phyloP scores from a whole-genome alignment of 371 early-diverging fungal genomes.

The Lichtheimia ramosa region DNA sequence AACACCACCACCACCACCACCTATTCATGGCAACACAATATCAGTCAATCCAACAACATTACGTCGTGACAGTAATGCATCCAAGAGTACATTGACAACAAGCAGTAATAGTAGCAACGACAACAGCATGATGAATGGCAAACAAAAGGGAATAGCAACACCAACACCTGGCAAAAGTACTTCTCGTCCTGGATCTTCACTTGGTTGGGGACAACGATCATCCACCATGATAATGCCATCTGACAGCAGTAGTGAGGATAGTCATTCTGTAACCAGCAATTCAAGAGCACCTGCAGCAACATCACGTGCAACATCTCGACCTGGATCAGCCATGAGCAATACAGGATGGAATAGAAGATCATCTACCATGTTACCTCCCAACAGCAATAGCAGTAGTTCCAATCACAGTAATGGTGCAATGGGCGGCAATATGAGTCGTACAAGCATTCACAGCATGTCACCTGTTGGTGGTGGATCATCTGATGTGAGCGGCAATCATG shows the following conservation, averaged over 20 bases:
- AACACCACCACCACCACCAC: slow-evolving; percentile 1
- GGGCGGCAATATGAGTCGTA: neutral
- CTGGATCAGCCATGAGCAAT: neutral
- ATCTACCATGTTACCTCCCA: neutral
- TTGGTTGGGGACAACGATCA: slow-evolving; percentile 4
- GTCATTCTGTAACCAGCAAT: neutral
- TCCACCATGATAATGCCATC: slow-evolving; percentile 2
- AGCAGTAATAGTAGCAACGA: neutral
- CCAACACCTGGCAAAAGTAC: neutral
- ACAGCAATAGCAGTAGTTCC: neutral
- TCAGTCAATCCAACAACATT: neutral
- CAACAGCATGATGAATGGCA: neutral
- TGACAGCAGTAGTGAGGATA: neutral
- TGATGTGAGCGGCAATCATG: neutral
- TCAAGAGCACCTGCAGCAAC: neutral
- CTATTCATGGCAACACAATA: neutral
- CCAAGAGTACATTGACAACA: neutral
- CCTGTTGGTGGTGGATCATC: slow-evolving; percentile 6
- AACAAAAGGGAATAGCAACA: neutral
- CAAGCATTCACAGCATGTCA: slow-evolving; percentile 9
- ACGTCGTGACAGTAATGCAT: neutral
- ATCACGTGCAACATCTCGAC: neutral
- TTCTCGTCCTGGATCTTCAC: slow-evolving; percentile 5
- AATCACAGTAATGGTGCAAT: neutral
- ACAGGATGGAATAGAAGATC: no score